phyloP scores from a whole-genome alignment of 768 basidiomycete genomes.

The Galerina marginata region DNA sequence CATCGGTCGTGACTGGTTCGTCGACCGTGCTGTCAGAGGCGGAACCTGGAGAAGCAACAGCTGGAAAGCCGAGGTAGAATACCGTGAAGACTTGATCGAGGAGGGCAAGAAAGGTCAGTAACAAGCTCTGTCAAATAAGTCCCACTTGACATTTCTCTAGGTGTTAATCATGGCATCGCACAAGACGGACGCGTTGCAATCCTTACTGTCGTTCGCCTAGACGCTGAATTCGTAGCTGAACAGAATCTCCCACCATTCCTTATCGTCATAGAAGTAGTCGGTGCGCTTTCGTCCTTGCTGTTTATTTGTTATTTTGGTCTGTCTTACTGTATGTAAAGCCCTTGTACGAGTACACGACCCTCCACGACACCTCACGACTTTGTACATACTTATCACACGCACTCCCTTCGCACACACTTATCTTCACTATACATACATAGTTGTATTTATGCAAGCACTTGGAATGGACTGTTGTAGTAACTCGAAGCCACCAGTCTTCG shows the following conservation, averaged over 20 bases:
- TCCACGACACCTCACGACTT: background rate
- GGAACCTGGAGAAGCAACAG: constrained; percentile 65
- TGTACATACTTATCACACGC: background rate
- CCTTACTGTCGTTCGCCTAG: constrained; percentile 55
- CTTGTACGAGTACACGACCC: constrained; percentile 1
- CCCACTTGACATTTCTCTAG: constrained; percentile 38
- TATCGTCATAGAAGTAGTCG: background rate
- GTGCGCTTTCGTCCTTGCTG: background rate
- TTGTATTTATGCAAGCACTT: background rate
- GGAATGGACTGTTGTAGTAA: background rate
- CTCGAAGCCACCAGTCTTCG: too few species aligned
- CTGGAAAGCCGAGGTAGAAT: constrained; percentile 83
- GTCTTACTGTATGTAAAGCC: constrained; percentile 1
- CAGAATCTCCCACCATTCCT: background rate
- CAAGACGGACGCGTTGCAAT: constrained; percentile 86
- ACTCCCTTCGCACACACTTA: background rate
- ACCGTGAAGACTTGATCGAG: constrained; percentile 70
- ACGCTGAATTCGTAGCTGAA: constrained; percentile 33
- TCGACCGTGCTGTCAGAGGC: constrained; percentile 65
- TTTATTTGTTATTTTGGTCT: background rate
- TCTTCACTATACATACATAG: background rate
- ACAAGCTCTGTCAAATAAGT: background rate
- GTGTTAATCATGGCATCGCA: constrained; percentile 80
- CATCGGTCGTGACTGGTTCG: constrained; percentile 78
- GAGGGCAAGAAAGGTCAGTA: constrained; percentile 68